Conservation (phyloP, 192 early-diverging fungal species). For the Coemansia sp. region DNA sequence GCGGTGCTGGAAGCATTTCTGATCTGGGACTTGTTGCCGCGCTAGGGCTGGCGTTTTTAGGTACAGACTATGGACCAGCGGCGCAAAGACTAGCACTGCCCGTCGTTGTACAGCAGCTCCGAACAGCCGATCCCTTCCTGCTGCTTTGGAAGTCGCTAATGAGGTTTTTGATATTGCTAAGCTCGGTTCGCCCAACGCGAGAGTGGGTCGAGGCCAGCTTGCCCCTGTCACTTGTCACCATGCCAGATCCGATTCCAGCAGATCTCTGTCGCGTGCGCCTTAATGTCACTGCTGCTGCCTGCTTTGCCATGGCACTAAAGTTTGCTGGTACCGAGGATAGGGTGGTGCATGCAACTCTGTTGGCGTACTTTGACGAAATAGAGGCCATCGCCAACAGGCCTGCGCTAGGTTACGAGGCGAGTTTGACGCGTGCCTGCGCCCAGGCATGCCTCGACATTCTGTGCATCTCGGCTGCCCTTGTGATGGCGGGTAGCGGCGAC, state of each 20-base stretch:
- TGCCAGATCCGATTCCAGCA: not conserved
- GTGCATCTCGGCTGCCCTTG: conserved; percentile 59
- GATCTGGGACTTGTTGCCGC: conserved; percentile 68
- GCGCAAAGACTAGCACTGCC: conserved; percentile 69
- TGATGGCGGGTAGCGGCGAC: conserved; percentile 83
- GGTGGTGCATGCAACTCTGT: conserved; percentile 14
- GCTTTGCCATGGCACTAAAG: conserved; percentile 42
- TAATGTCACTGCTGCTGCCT: conserved; percentile 26
- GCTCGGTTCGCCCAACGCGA: conserved; percentile 58
- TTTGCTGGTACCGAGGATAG: conserved; percentile 39
- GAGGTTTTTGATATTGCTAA: conserved; percentile 75
- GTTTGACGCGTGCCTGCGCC: conserved; percentile 60
- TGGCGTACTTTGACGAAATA: conserved; percentile 36
- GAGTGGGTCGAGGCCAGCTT: conserved; percentile 62
- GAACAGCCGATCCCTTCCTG: conserved; percentile 70
- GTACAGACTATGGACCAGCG: conserved; percentile 66
- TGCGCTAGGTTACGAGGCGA: conserved; percentile 35
- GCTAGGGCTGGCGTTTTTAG: conserved; percentile 79
- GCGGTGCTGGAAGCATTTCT: conserved; percentile 11
- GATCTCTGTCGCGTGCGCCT: conserved; percentile 34
- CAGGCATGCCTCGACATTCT: conserved; percentile 70
- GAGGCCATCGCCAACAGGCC: conserved; percentile 12
- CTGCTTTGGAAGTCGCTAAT: conserved; percentile 68
- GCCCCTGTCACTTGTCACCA: conserved; percentile 9
- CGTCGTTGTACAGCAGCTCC: conserved; percentile 56